Percentiles rank a stretch among this genome's conserved stretches.
Conservation (phyloP, 306 rosid genomes). For the Cicer chorassanicum region DNA sequence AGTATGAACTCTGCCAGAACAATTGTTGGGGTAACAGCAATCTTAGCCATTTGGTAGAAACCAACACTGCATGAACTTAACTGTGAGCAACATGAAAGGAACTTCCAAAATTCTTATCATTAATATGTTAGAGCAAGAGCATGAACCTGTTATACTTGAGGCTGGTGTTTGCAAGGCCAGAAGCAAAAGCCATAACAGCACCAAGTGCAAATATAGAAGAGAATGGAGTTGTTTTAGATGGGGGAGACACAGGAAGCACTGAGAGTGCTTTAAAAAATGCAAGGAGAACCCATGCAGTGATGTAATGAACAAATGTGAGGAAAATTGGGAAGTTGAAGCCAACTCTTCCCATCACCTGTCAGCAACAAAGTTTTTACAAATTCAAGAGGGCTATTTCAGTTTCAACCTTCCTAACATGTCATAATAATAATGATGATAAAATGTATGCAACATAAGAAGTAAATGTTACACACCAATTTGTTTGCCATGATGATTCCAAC, state of each 20-base stretch:
- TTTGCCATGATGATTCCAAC: constrained; percentile 82
- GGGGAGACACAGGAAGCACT: constrained; percentile 85
- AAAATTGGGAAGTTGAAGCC: constrained; percentile 92
- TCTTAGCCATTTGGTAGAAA: constrained; percentile 99
- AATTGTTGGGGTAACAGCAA: constrained; percentile 96
- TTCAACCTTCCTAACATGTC: no score
- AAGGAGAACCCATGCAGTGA: constrained; percentile 81
- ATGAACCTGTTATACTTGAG: constrained; percentile 83
- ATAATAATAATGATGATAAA: neutral
- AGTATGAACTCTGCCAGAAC: constrained; percentile 85
- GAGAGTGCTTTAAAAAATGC: constrained; percentile 77
- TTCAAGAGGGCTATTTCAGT: neutral
- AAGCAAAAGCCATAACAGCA: constrained; percentile 93
- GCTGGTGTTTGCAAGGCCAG: constrained; percentile 98
- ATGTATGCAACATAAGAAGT: neutral
- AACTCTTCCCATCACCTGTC: constrained; percentile 92
- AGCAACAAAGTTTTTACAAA: constrained; percentile 13
- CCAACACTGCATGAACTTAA: constrained; percentile 70
- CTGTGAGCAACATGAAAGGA: constrained; percentile 43
- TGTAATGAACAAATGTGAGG: constrained; percentile 82
- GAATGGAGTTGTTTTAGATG: constrained; percentile 85
- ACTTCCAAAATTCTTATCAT: neutral
- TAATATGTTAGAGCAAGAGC: neutral
- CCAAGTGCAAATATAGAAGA: constrained; percentile 90
- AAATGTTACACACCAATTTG: constrained; percentile 58